Evolutionary conservation across 1,284 basidiomycete species (phyloP).

Genomic region (Afroboletus lepidellus): DNA sequence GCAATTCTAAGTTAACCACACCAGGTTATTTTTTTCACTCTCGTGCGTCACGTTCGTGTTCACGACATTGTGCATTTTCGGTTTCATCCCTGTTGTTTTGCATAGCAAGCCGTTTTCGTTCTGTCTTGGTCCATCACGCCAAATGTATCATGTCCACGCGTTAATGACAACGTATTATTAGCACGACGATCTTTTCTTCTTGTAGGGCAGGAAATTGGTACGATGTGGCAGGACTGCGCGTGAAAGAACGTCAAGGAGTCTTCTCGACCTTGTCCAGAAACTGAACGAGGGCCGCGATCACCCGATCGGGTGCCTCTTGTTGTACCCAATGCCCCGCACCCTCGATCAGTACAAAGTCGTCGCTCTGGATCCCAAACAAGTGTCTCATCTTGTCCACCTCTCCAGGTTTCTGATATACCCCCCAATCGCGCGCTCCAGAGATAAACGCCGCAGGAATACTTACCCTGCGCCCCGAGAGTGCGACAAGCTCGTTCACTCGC

Average conservation of each 20-base stretch:
- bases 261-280: slow-evolving; percentile 20
- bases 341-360: slow-evolving; percentile 52
- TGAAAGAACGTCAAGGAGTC: not conserved
- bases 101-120: slow-evolving; percentile 16
- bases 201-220: not conserved
- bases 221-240: not conserved
- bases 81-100: slow-evolving; percentile 25
- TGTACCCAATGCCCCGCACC: slow-evolving; percentile 66
- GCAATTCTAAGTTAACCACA: slow-evolving; percentile 10
- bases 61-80: slow-evolving; percentile 8
- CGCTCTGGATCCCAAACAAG: slow-evolving; percentile 34
- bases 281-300: slow-evolving; percentile 21
- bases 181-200: slow-evolving; percentile 11
- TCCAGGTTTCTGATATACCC: slow-evolving; percentile 53
- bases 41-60: not conserved
- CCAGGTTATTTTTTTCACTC: not conserved
- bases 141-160: slow-evolving; percentile 27
- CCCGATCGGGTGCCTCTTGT: slow-evolving; percentile 44
- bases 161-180: slow-evolving; percentile 22
- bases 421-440: slow-evolving; percentile 57
- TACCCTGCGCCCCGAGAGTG: slow-evolving; percentile 36
- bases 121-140: slow-evolving; percentile 17
- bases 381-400: slow-evolving; percentile 44
- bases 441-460: slow-evolving; percentile 55
- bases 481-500: slow-evolving; percentile 13